Conservation (phyloP, 371 early-diverging fungal genomes). For the Mortierella sp. region DNA sequence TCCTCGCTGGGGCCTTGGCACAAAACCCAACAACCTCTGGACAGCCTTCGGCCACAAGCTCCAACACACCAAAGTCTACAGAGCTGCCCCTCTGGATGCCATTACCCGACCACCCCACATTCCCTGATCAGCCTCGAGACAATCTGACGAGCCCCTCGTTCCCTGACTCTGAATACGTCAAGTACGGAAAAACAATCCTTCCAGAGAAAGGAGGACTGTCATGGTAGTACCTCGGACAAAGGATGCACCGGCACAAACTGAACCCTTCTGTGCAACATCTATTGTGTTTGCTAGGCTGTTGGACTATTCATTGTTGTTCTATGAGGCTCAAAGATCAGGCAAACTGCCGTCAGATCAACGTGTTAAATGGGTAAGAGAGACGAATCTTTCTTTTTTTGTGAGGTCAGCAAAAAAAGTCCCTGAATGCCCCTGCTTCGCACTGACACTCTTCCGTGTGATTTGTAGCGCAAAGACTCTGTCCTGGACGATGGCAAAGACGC, state of each 20-base stretch:
- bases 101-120: constrained; percentile 18
- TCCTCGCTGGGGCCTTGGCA: neutral
- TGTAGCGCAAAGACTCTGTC: constrained; percentile 64
- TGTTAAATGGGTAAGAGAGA: constrained; percentile 59
- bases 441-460: neutral
- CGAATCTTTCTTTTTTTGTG: too few relatives aligned
- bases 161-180: constrained; percentile 53
- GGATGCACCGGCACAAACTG: neutral
- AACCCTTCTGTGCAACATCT: neutral
- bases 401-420: neutral
- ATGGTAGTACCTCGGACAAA: neutral
- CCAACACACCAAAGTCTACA: neutral
- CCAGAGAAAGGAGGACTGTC: neutral
- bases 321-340: constrained; percentile 71
- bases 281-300: constrained; percentile 40
- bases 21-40: neutral
- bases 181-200: constrained; percentile 15
- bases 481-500: constrained; percentile 62
- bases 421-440: neutral
- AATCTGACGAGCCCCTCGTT: constrained; percentile 29
- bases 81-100: constrained; percentile 1
- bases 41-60: neutral
- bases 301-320: constrained; percentile 61
- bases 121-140: constrained; percentile 14
- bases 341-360: constrained; percentile 61